Conservation (phyloP, 2,329 filamentous ascomycete genomes). For the Aspergillaceae sp. region DNA sequence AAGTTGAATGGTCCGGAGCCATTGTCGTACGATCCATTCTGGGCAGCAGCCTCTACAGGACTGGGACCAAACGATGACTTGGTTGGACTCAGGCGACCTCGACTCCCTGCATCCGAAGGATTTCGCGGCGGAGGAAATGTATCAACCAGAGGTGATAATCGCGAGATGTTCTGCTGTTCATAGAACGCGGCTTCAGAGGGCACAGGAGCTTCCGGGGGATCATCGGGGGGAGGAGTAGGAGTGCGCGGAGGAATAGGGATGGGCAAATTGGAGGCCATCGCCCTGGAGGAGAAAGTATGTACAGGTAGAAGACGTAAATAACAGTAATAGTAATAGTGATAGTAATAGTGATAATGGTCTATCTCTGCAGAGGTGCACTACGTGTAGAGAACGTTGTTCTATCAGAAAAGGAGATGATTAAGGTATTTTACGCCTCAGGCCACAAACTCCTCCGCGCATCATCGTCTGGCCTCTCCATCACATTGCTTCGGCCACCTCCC, state of each 20-base stretch:
- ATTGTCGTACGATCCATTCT: constrained; percentile 24
- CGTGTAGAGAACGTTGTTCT: background rate
- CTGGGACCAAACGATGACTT: constrained; percentile 28
- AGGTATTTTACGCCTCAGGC: constrained; percentile 12
- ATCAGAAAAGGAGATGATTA: background rate
- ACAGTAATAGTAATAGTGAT: no score
- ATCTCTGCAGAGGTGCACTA: constrained; percentile 3
- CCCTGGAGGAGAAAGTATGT: background rate
- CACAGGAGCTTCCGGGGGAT: constrained; percentile 20
- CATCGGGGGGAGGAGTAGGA: constrained; percentile 55
- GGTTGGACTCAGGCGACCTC: constrained; percentile 25
- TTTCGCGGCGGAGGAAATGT: constrained; percentile 23
- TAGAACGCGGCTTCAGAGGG: constrained; percentile 1
- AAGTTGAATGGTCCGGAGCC: constrained; percentile 75
- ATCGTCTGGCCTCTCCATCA: constrained; percentile 11
- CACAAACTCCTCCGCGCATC: constrained; percentile 14
- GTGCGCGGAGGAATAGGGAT: constrained; percentile 55
- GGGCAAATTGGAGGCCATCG: constrained; percentile 53
- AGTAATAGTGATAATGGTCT: no score
- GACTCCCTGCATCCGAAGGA: constrained; percentile 11
- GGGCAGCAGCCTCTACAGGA: constrained; percentile 20
- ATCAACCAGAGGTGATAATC: constrained; percentile 40
- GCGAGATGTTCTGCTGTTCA: background rate
- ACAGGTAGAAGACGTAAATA: constrained; percentile 1
- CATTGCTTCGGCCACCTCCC: constrained; percentile 1